Evolutionary conservation across 495 filamentous ascomycete genomes (phyloP).

Genomic region (Talaromyces thailandensis): DNA sequence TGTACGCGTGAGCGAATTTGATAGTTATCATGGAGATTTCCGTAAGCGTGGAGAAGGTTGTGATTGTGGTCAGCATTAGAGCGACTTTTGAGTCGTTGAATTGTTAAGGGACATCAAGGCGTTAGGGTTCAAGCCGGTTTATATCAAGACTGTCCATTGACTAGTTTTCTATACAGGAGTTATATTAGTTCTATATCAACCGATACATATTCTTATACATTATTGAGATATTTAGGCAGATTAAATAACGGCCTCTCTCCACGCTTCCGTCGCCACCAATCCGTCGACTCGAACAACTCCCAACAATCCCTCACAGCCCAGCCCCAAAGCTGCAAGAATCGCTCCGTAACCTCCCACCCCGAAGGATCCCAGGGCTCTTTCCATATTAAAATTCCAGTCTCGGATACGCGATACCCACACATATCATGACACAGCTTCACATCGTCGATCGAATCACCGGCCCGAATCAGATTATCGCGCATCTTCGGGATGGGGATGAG

Average conservation of each 20-base stretch:
- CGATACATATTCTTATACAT: not conserved
- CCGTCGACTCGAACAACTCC: conserved; percentile 29
- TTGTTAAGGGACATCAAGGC: not conserved
- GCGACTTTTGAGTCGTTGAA: not conserved
- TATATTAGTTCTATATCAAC: not conserved
- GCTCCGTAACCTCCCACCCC: conserved; percentile 34
- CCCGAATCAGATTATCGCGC: conserved; percentile 28
- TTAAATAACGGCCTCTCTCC: conserved; percentile 19
- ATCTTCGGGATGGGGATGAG: conserved; percentile 24
- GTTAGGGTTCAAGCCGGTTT: not conserved
- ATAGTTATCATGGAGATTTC: conserved; percentile 44
- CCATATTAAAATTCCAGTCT: conserved; percentile 32
- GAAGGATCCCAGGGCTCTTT: conserved; percentile 29
- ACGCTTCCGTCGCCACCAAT: conserved; percentile 29
- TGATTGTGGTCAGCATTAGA: conserved; percentile 20
- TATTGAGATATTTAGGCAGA: not conserved
- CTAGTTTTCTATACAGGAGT: not conserved
- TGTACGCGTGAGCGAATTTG: conserved; percentile 27
- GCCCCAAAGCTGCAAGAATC: conserved; percentile 28
- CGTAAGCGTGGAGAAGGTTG: conserved; percentile 34
- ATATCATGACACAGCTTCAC: conserved; percentile 32
- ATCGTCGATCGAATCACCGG: conserved; percentile 29
- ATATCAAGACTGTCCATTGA: not conserved
- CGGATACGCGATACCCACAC: conserved; percentile 11
- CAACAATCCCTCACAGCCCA: conserved; percentile 30